Percentiles rank a stretch among this genome's conserved stretches.
These are phyloP conservation scores for Amylocystis lapponica DNA, from an alignment of 768 basidiomycete species.

Conservation along the genomic window DNA sequence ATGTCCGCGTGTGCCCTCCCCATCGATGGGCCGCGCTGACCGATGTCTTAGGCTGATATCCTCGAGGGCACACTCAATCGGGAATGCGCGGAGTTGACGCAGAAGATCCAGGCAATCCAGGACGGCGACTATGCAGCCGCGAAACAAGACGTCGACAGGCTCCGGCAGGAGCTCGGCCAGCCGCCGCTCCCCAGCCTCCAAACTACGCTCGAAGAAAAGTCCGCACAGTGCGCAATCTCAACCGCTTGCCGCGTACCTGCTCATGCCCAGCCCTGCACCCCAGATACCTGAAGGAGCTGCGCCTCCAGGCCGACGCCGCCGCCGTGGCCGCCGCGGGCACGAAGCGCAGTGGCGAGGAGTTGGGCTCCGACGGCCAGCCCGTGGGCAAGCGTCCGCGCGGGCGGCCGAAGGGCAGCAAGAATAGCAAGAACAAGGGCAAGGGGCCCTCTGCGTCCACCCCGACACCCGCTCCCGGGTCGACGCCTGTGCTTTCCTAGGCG, in stretches of 20 bases:
- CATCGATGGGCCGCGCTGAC: conserved; percentile 1
- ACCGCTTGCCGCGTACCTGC: too few relatives aligned
- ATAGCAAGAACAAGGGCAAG: conserved; percentile 20
- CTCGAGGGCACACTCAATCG: conserved; percentile 59
- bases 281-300: conserved; percentile 29
- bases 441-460: conserved; percentile 1
- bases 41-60: conserved; percentile 49
- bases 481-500: neutral
- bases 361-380: conserved; percentile 17
- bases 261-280: neutral
- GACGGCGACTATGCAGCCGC: conserved; percentile 73
- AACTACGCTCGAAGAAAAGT: conserved; percentile 66
- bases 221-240: conserved; percentile 38
- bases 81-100: conserved; percentile 65
- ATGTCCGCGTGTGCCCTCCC: conserved; percentile 8
- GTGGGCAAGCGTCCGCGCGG: conserved; percentile 28
- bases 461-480: neutral
- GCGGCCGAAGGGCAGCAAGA: conserved; percentile 32
- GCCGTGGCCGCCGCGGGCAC: conserved; percentile 4
- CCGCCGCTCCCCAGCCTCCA: conserved; percentile 68
- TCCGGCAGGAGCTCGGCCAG: conserved; percentile 74
- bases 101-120: conserved; percentile 59
- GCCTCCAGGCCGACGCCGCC: conserved; percentile 20
- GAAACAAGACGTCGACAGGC: conserved; percentile 70
- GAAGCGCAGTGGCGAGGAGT: conserved; percentile 23